These are phyloP conservation scores for Phytophthora crassamura DNA, from an alignment of 352 stramenopile species.

Conservation along the genomic window DNA sequence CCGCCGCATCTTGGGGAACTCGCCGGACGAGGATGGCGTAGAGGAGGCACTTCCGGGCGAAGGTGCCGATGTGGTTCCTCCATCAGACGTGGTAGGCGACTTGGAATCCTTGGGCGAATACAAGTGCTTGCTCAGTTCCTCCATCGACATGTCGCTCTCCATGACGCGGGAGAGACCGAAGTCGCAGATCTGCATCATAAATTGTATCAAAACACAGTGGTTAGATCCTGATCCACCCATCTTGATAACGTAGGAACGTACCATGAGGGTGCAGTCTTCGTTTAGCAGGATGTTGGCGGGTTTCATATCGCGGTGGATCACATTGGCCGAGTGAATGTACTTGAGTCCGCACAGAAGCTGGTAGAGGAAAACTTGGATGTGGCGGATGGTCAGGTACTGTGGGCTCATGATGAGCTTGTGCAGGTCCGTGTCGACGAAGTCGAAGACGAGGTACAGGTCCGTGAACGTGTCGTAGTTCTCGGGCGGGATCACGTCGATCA, in stretches of 20 bases:
- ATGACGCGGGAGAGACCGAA: slow-evolving; percentile 87
- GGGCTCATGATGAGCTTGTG: slow-evolving; percentile 95
- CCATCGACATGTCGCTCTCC: slow-evolving; percentile 78
- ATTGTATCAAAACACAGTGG: not conserved
- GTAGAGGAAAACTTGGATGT: slow-evolving; percentile 98
- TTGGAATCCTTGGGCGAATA: slow-evolving; percentile 84
- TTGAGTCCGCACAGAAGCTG: slow-evolving; percentile 95
- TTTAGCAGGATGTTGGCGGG: slow-evolving; percentile 91
- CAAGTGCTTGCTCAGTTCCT: slow-evolving; percentile 77
- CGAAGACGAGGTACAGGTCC: slow-evolving; percentile 93
- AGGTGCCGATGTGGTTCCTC: slow-evolving; percentile 58
- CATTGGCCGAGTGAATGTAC: slow-evolving; percentile 95
- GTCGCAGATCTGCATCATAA: slow-evolving; percentile 67
- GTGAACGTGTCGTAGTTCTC: slow-evolving; percentile 87
- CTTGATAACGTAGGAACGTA: slow-evolving; percentile 14
- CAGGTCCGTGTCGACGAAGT: slow-evolving; percentile 95
- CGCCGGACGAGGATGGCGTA: slow-evolving; percentile 68
- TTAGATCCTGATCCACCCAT: not conserved
- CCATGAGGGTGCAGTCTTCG: slow-evolving; percentile 87
- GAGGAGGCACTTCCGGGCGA: slow-evolving; percentile 72
- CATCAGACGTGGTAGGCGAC: slow-evolving; percentile 78
- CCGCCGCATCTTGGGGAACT: slow-evolving; percentile 76
- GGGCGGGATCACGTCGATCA: slow-evolving; percentile 85
- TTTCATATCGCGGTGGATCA: slow-evolving; percentile 92
- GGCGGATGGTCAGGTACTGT: slow-evolving; percentile 94